Percentiles rank a stretch among this genome's conserved stretches.
phyloP scores from a whole-genome alignment of 805 yeast species.

The Sugiyamaella lignohabitans region DNA sequence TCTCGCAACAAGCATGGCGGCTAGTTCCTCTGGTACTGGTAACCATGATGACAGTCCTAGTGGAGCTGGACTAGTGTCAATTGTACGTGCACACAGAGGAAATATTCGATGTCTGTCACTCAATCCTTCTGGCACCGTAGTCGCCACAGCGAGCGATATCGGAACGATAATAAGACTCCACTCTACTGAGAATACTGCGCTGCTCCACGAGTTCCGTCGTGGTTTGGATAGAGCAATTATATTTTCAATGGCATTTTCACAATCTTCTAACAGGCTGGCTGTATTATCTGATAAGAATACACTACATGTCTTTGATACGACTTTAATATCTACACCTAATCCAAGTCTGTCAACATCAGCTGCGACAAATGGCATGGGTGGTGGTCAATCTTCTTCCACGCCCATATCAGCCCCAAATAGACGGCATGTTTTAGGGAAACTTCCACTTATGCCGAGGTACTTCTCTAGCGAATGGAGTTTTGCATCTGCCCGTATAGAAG shows the following conservation, averaged over 20 bases:
- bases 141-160: constrained; percentile 75
- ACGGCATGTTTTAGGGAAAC: constrained; percentile 56
- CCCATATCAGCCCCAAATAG: constrained; percentile 30
- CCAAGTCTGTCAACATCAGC: constrained; percentile 3
- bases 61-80: constrained; percentile 47
- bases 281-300: constrained; percentile 87
- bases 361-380: background rate
- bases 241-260: constrained; percentile 78
- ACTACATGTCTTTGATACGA: constrained; percentile 72
- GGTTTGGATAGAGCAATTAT: constrained; percentile 83
- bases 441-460: constrained; percentile 66
- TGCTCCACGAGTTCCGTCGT: constrained; percentile 79
- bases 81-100: constrained; percentile 72
- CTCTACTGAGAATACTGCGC: constrained; percentile 58
- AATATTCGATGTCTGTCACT: constrained; percentile 56
- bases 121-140: constrained; percentile 54
- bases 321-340: constrained; percentile 7
- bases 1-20: constrained; percentile 27
- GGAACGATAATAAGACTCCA: constrained; percentile 78
- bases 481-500: constrained; percentile 55
- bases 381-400: constrained; percentile 11
- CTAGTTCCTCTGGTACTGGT: background rate
- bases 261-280: constrained; percentile 68
- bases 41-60: constrained; percentile 27
- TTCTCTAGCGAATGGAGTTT: constrained; percentile 85